A percentile compares a stretch with the other conserved stretches of the same genome.
phyloP scores from a whole-genome alignment of 441 rosid genomes.

The Geranium incanum region DNA sequence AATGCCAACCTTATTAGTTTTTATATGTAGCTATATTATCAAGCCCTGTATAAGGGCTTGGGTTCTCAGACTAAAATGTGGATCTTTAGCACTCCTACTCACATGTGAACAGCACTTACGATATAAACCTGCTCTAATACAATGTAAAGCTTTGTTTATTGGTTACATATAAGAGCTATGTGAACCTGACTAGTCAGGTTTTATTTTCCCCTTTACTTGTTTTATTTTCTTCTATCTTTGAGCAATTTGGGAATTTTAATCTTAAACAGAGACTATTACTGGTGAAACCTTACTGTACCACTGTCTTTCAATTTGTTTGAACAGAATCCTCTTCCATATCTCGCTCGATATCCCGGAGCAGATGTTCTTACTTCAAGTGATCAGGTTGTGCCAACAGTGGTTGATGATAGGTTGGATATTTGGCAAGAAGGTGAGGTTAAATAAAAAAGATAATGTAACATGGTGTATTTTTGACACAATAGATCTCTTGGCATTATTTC shows the following conservation, averaged over 20 bases:
- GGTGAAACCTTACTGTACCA: constrained; percentile 16
- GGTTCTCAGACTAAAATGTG: background rate
- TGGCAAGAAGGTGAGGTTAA: constrained; percentile 85
- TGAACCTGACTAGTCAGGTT: background rate
- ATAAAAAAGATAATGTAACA: background rate
- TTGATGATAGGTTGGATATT: constrained; percentile 85
- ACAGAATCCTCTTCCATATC: constrained; percentile 93
- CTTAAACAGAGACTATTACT: constrained; percentile 3
- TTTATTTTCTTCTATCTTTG: constrained; percentile 9
- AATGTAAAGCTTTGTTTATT: background rate
- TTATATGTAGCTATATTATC: background rate
- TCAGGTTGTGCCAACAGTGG: constrained; percentile 88
- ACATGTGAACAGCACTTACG: background rate
- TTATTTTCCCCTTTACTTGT: background rate
- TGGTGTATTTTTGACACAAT: background rate
- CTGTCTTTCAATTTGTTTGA: constrained; percentile 22
- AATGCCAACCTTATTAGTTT: background rate
- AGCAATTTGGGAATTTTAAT: background rate
- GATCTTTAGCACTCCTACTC: background rate
- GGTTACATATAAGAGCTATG: background rate
- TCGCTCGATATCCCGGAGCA: constrained; percentile 93
- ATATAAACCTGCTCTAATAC: background rate
- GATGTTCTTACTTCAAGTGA: constrained; percentile 95
- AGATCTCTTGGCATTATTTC: background rate
- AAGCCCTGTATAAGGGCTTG: background rate